Conservation (phyloP, 345 rosid genomes). For the Syzygium grande region DNA sequence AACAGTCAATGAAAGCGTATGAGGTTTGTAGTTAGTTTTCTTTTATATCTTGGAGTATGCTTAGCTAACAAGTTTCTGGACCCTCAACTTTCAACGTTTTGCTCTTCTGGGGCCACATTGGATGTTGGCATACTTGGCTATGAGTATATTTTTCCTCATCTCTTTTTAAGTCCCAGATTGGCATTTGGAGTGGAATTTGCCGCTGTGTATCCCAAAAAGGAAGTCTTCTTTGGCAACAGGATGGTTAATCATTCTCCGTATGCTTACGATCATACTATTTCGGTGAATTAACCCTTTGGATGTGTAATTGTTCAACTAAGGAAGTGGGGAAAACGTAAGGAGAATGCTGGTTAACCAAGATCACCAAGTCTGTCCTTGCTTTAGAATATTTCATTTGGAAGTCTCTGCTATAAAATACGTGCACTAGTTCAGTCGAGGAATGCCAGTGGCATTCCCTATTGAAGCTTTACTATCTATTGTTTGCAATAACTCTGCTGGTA, state of each 20-base stretch:
- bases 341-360: not conserved
- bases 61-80: not conserved
- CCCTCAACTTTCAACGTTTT: not conserved
- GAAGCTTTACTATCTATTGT: not conserved
- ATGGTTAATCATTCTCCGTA: not conserved
- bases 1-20: constrained; percentile 36
- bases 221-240: not conserved
- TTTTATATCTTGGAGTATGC: not conserved
- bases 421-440: not conserved
- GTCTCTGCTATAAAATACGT: not conserved
- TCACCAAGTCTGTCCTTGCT: not conserved
- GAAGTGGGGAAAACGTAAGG: not conserved
- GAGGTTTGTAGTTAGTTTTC: constrained; percentile 12
- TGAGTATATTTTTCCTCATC: not conserved
- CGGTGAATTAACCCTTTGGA: not conserved
- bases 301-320: not conserved
- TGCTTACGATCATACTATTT: not conserved
- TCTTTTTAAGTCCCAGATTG: not conserved
- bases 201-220: not conserved
- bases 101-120: not conserved
- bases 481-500: not conserved
- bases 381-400: not conserved
- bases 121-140: not conserved
- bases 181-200: not conserved
- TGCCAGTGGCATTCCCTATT: not conserved